Base-by-base conservation (phyloP, 2,329 filamentous ascomycete genomes). In the Scedosporium boydii region DNA sequence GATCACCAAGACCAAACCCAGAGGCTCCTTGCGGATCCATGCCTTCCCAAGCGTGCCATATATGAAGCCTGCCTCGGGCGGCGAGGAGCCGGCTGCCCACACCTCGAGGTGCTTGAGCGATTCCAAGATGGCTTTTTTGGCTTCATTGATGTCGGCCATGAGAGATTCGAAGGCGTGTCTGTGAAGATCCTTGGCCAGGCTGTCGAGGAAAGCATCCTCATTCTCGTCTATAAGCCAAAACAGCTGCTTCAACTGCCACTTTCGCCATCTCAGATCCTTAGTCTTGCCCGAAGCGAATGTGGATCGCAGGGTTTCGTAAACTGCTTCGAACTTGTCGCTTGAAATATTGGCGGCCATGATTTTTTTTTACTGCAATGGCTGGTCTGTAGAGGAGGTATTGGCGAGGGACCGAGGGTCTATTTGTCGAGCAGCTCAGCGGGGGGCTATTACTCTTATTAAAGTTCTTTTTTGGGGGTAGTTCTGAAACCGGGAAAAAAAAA, bases 1-100 rank as follows among this genome's bases (percentile, higher is more conserved):
- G 23, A 81, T 75, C 51, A 80, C 73, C 9, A 81, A 70, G 0
- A 72, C 70, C 1, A 79, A 73, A 5, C 78, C 78, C 2, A 75
- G 68, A 1, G 78, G 78, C 65, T 80, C 77, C 58, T 75, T 74
- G 10, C 75, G 72, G 14, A 80, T 64, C 6, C 70, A 68, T 0
- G 74, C 69, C 6, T 69, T 64, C 21, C 69, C 69, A 18, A 74
- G 62, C 1, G 68, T 68, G 34, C 72, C 72, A 12, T 74, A 62
- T n/a, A n/a, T n/a, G 26, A 76, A 42, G 41, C 71, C 65, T 26
- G 66, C 61, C 68, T 66, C 58, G 64, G 66, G 53, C 61, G 67
- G 63, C 68, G 67, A 60, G 53, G 76, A 71, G 41, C 75, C 75
- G 16, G 70, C 68, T 1, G 75, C 72, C 75, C 75, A 79, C 38